phyloP scores from a whole-genome alignment of 2,329 filamentous ascomycete species.

The Lojkania enalia region DNA sequence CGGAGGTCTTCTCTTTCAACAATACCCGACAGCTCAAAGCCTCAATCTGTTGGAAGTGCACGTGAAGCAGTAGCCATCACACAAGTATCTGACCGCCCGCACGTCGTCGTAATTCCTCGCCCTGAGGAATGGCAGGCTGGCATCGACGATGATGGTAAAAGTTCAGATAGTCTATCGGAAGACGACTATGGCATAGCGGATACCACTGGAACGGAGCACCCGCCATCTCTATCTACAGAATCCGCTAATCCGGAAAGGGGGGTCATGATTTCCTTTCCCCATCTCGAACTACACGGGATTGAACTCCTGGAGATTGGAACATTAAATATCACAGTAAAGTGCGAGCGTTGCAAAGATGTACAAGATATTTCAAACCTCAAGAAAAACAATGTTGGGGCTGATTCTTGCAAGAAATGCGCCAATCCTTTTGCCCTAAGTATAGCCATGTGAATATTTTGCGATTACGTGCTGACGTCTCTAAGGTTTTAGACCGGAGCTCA shows the following conservation, averaged over 20 bases:
- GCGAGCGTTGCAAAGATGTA: slow-evolving; percentile 74
- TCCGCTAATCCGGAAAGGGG: slow-evolving; percentile 62
- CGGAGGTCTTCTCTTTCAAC: not conserved
- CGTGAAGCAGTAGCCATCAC: too few relatives aligned
- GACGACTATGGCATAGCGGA: slow-evolving; percentile 39
- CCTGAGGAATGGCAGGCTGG: slow-evolving; percentile 72
- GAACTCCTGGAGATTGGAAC: slow-evolving; percentile 72
- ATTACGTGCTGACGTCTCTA: slow-evolving; percentile 5
- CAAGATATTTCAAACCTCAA: slow-evolving; percentile 71
- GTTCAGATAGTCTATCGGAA: slow-evolving; percentile 15
- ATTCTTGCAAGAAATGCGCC: slow-evolving; percentile 60
- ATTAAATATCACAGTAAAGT: slow-evolving; percentile 73
- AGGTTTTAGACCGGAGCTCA: slow-evolving; percentile 63
- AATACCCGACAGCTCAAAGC: not conserved
- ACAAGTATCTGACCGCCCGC: slow-evolving; percentile 56
- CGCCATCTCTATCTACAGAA: slow-evolving; percentile 15
- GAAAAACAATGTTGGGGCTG: slow-evolving; percentile 53
- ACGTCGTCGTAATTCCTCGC: slow-evolving; percentile 72
- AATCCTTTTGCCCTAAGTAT: slow-evolving; percentile 52
- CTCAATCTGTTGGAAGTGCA: too few relatives aligned
- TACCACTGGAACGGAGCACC: not conserved
- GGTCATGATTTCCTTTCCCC: slow-evolving; percentile 76
- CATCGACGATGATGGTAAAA: slow-evolving; percentile 5
- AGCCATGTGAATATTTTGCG: not conserved
- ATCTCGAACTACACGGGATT: slow-evolving; percentile 74